Evolutionary conservation across 805 yeast genomes (phyloP).

Genomic region (Pichia cabralensis): DNA sequence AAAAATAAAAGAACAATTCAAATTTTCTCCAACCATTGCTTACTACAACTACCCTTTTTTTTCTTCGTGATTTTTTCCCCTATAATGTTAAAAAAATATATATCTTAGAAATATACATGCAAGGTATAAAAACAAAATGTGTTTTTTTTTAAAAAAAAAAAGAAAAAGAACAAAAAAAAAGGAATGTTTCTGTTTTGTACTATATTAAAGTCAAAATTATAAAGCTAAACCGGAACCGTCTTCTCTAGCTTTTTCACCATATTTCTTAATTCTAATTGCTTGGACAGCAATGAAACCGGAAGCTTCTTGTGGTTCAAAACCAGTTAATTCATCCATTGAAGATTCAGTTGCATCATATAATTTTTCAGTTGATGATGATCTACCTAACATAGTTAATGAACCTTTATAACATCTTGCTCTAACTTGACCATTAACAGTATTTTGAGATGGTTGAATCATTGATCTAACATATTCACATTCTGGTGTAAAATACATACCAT

Average conservation of each 20-base stretch:
- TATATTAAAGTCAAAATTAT: no score
- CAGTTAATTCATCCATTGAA: slow-evolving; percentile 98
- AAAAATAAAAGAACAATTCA: no score
- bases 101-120: no score
- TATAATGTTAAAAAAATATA: no score
- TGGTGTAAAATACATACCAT: slow-evolving; percentile 97
- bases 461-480: slow-evolving; percentile 93
- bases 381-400: slow-evolving; percentile 71
- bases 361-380: slow-evolving; percentile 92
- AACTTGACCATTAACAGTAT: slow-evolving; percentile 91
- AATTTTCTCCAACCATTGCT: no score
- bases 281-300: slow-evolving; percentile 96
- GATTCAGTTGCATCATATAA: slow-evolving; percentile 96
- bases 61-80: no score
- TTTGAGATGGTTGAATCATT: slow-evolving; percentile 92
- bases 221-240: slow-evolving; percentile 47
- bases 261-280: slow-evolving; percentile 96
- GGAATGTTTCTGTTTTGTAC: no score
- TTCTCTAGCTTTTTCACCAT: slow-evolving; percentile 90
- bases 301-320: slow-evolving; percentile 94
- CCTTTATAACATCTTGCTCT: slow-evolving; percentile 95
- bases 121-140: no score
- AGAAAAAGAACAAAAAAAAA: no score
- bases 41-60: no score
- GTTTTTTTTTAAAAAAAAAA: no score